These are phyloP conservation scores for Dendryphion nanum DNA, from an alignment of 2,329 filamentous ascomycete genomes.

Conservation along the genomic window DNA sequence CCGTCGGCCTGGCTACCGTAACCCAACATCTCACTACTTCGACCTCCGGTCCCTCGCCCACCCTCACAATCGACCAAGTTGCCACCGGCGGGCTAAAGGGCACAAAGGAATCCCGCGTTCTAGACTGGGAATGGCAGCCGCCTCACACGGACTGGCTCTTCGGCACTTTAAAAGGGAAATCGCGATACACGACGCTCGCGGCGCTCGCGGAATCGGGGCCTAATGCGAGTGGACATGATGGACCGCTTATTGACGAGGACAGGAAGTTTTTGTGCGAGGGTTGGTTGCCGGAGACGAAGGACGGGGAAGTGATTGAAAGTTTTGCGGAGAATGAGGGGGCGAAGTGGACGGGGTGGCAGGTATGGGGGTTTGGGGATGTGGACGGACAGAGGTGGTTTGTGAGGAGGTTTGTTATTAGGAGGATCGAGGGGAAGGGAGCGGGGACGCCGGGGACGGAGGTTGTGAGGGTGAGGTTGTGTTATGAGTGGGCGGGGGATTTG, in stretches of 20 bases:
- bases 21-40: constrained; percentile 60
- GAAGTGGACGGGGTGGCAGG: constrained; percentile 37
- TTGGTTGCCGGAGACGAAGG: constrained; percentile 27
- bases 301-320: constrained; percentile 32
- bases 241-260: constrained; percentile 17
- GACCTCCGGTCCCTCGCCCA: constrained; percentile 32
- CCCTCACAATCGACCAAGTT: constrained; percentile 70
- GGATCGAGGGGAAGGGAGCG: too few relatives aligned
- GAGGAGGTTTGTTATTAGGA: constrained; percentile 34
- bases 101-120: constrained; percentile 57
- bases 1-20: constrained; percentile 66
- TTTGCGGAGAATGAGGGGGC: constrained; percentile 32
- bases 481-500: constrained; percentile 31
- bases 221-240: constrained; percentile 14
- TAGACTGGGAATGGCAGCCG: constrained; percentile 60
- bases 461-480: constrained; percentile 30
- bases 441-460: constrained; percentile 30
- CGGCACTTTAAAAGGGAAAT: constrained; percentile 65
- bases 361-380: constrained; percentile 22
- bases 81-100: constrained; percentile 69
- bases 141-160: constrained; percentile 75
- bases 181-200: constrained; percentile 46
- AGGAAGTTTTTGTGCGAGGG: constrained; percentile 22
- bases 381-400: constrained; percentile 28
- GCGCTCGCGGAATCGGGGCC: constrained; percentile 19